Conservation (phyloP, 208 protist genomes). For the Acanthamoeba royreba region DNA sequence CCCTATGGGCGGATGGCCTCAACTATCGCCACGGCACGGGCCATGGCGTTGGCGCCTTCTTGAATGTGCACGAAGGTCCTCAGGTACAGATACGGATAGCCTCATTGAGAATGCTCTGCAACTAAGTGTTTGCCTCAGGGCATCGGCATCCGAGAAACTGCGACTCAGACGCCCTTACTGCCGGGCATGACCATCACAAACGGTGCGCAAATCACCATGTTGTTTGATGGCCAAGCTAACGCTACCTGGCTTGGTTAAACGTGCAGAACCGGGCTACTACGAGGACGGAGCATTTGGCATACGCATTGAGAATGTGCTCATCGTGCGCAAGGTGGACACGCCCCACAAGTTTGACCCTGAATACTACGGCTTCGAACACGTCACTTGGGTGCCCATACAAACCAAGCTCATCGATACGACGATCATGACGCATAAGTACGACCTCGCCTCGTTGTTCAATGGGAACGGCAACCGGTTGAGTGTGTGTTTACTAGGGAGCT, state of each 20-base stretch:
- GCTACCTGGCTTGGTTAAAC: not conserved
- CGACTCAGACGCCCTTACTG: conserved; percentile 17
- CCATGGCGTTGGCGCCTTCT: conserved; percentile 95
- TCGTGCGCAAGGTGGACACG: conserved; percentile 80
- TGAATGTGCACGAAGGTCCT: conserved; percentile 94
- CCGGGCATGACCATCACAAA: conserved; percentile 72
- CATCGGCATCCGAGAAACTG: not conserved
- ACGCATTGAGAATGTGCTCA: conserved; percentile 96
- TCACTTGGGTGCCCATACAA: conserved; percentile 90
- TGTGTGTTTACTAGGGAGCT: not conserved
- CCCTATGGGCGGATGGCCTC: conserved; percentile 90
- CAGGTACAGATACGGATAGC: not conserved
- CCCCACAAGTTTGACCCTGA: conserved; percentile 12
- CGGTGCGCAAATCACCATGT: conserved; percentile 1
- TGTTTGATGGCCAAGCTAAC: not conserved
- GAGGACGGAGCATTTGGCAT: conserved; percentile 95
- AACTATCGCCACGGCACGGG: conserved; percentile 95
- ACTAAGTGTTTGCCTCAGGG: not conserved
- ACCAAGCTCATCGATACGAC: conserved; percentile 83
- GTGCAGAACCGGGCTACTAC: conserved; percentile 94
- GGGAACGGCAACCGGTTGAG: not conserved
- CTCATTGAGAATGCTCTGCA: not conserved
- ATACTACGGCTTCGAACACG: conserved; percentile 73
- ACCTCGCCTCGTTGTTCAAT: not conserved
- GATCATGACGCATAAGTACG: conserved; percentile 81